phyloP scores from a whole-genome alignment of 2,329 filamentous ascomycete genomes.

The Ophiocordyceps camponoti-saundersi region DNA sequence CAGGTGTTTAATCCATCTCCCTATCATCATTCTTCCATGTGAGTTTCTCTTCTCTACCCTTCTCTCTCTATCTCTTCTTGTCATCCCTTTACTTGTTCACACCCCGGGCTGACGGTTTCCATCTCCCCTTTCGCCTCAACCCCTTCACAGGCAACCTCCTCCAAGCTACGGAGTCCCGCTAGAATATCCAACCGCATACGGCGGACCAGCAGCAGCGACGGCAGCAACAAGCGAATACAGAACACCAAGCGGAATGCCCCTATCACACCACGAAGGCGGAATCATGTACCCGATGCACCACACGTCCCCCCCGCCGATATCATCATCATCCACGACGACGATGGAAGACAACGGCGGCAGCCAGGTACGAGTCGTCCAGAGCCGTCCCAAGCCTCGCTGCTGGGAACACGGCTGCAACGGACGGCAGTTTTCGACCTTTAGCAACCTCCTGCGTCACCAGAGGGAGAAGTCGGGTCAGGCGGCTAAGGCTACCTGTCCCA shows the following conservation, averaged over 20 bases:
- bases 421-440: constrained; percentile 89
- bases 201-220: no score
- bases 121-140: no score
- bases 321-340: not conserved
- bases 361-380: constrained; percentile 54
- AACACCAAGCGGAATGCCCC: constrained; percentile 12
- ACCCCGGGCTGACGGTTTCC: constrained; percentile 1
- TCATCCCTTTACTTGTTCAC: not conserved
- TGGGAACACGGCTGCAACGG: constrained; percentile 97
- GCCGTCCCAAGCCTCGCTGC: constrained; percentile 82
- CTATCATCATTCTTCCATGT: constrained; percentile 18
- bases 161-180: constrained; percentile 25
- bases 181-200: constrained; percentile 23
- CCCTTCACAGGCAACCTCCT: constrained; percentile 8
- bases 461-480: constrained; percentile 88
- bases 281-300: constrained; percentile 27
- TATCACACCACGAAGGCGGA: constrained; percentile 17
- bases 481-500: constrained; percentile 73
- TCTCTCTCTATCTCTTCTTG: not conserved
- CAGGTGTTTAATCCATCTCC: constrained; percentile 13
- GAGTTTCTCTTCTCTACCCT: constrained; percentile 4
- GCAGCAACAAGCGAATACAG: constrained; percentile 17
- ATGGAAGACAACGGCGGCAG: constrained; percentile 19
- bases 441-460: constrained; percentile 83
- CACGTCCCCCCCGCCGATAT: constrained; percentile 13